phyloP scores from a whole-genome alignment of 306 rosid genomes.

The Vigna trinervia region DNA sequence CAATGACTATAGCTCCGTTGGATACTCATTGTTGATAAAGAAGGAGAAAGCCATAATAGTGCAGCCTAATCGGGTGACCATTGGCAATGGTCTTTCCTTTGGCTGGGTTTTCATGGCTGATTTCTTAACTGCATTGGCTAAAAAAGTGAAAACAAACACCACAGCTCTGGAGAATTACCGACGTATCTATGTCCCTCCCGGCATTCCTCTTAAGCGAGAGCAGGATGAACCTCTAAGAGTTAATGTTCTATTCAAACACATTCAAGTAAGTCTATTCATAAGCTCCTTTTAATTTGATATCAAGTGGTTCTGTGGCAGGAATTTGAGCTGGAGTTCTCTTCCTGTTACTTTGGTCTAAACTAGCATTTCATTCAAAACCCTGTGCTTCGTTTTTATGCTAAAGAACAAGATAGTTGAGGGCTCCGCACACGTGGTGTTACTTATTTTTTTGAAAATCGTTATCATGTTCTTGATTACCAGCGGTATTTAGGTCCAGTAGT shows the following conservation, averaged over 20 bases:
- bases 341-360: conserved; percentile 3
- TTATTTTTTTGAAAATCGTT: background rate
- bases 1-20: conserved; percentile 92
- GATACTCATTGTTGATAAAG: conserved; percentile 80
- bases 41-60: conserved; percentile 76
- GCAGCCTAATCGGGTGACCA: conserved; percentile 74
- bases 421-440: background rate
- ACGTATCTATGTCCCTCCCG: conserved; percentile 72
- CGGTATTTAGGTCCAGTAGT: background rate
- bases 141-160: conserved; percentile 66
- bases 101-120: conserved; percentile 97
- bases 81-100: conserved; percentile 79
- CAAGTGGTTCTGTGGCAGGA: background rate
- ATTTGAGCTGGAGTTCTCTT: background rate
- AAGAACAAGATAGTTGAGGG: conserved; percentile 14
- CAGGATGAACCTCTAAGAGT: conserved; percentile 73
- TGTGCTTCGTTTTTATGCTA: background rate
- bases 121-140: conserved; percentile 70
- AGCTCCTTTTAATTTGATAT: conserved; percentile 3
- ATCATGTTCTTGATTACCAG: background rate
- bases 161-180: conserved; percentile 75
- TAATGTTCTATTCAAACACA: conserved; percentile 82
- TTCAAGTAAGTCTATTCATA: conserved; percentile 48
- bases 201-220: conserved; percentile 63
- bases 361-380: background rate